A percentile compares a stretch with the other conserved stretches of the same genome.
Evolutionary conservation across 768 basidiomycete species (phyloP).

Genomic region (Boletus rex-veris): DNA sequence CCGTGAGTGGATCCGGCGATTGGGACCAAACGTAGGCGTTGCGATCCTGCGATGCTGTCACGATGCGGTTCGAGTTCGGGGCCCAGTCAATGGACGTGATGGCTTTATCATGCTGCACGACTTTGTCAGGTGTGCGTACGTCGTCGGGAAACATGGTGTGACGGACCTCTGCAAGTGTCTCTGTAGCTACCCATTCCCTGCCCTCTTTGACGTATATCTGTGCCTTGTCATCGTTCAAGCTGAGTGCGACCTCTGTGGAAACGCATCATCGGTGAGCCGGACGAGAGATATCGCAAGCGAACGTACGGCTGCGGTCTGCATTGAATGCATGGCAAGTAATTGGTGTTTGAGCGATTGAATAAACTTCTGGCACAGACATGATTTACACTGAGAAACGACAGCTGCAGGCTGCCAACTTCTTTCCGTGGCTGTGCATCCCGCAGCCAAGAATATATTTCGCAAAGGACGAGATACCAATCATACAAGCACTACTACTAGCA

Average conservation of each 20-base stretch:
- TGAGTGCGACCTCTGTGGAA: constrained; percentile 78
- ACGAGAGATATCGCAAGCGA: background rate
- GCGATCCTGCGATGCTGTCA: constrained; percentile 97
- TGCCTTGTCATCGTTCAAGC: constrained; percentile 86
- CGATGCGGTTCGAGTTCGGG: constrained; percentile 92
- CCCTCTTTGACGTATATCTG: constrained; percentile 73
- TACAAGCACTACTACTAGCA: too few relatives aligned
- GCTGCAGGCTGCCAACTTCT: background rate
- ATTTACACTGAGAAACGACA: background rate
- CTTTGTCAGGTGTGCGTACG: background rate
- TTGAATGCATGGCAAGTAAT: constrained; percentile 91
- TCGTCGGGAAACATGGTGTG: background rate
- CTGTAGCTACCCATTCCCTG: constrained; percentile 63
- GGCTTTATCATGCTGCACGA: constrained; percentile 85
- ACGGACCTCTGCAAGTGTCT: constrained; percentile 80
- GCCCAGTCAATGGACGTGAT: constrained; percentile 99
- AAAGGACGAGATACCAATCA: too few relatives aligned
- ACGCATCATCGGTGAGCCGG: constrained; percentile 6
- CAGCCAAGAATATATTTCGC: background rate
- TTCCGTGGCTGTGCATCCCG: constrained; percentile 9
- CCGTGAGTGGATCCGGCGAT: constrained; percentile 67
- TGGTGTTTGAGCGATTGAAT: constrained; percentile 74
- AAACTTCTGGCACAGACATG: constrained; percentile 76
- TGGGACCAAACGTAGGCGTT: constrained; percentile 99
- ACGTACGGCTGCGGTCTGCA: constrained; percentile 80